phyloP scores from a whole-genome alignment of 202 grass and related monocot genomes.

The Bolboschoenoplectus hybrid region DNA sequence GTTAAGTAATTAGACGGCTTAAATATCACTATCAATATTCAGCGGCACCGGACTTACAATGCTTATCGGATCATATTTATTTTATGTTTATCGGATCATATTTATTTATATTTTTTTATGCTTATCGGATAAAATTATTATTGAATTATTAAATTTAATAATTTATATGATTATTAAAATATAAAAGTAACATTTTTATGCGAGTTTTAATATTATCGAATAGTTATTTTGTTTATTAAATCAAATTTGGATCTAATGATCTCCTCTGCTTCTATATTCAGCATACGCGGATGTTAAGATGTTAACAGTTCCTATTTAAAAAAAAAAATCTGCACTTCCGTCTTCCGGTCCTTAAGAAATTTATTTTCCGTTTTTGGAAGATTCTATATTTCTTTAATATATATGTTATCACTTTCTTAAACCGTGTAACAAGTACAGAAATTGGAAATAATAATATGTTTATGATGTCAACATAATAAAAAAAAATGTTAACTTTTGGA shows the following conservation, averaged over 20 bases:
- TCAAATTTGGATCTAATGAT: too few species aligned
- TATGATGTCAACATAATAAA: background rate
- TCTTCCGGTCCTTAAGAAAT: background rate
- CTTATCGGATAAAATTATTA: too few species aligned
- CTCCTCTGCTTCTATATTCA: too few species aligned
- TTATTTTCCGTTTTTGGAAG: background rate
- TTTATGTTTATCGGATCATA: too few species aligned
- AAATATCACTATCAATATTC: background rate
- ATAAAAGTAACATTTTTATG: too few species aligned
- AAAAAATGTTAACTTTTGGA: background rate
- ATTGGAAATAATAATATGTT: background rate
- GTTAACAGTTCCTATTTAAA: background rate
- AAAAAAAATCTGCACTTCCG: background rate
- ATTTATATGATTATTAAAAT: too few species aligned
- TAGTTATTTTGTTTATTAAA: too few species aligned
- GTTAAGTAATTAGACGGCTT: slow-evolving; percentile 20
- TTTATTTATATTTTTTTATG: too few species aligned
- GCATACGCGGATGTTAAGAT: background rate
- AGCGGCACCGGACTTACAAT: too few species aligned
- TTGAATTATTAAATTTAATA: too few species aligned
- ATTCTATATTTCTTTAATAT: background rate
- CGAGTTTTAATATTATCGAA: too few species aligned
- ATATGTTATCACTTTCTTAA: background rate
- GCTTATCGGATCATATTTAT: too few species aligned
- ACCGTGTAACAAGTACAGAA: background rate